Conservation (phyloP, 2,329 filamentous ascomycete genomes). For the Raffaelea albimanens region DNA sequence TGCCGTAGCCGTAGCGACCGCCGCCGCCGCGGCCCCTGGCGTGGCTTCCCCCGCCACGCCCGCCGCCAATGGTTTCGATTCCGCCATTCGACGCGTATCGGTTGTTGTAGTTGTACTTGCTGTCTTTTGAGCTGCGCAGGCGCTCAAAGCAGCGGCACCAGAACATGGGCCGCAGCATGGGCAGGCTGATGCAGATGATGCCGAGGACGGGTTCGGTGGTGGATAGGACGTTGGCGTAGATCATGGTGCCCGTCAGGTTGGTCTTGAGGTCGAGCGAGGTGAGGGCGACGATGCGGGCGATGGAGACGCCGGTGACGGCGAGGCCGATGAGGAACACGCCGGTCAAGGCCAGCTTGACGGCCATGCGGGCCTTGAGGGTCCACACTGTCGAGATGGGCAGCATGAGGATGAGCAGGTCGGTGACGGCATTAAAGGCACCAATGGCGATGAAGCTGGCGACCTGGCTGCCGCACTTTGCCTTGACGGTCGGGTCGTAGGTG, state of each 20-base stretch:
- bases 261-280: background rate
- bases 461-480: background rate
- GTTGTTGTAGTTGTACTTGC: background rate
- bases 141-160: background rate
- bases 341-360: background rate
- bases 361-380: background rate
- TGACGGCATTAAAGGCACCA: background rate
- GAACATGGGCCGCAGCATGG: slow-evolving; percentile 1
- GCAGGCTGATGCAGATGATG: slow-evolving; percentile 1
- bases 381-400: slow-evolving; percentile 1
- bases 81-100: background rate
- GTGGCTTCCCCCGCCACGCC: no score
- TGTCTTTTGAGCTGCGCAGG: background rate
- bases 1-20: no score
- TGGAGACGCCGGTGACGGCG: background rate
- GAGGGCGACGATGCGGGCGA: background rate
- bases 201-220: background rate
- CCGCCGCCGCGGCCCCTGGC: no score
- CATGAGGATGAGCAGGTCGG: background rate
- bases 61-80: no score
- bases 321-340: background rate
- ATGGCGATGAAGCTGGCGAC: slow-evolving; percentile 1
- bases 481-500: background rate
- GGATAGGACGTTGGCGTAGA: background rate
- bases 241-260: slow-evolving; percentile 2